phyloP scores from a whole-genome alignment of 2,329 filamentous ascomycete genomes.

The Fusarium euwallaceae region DNA sequence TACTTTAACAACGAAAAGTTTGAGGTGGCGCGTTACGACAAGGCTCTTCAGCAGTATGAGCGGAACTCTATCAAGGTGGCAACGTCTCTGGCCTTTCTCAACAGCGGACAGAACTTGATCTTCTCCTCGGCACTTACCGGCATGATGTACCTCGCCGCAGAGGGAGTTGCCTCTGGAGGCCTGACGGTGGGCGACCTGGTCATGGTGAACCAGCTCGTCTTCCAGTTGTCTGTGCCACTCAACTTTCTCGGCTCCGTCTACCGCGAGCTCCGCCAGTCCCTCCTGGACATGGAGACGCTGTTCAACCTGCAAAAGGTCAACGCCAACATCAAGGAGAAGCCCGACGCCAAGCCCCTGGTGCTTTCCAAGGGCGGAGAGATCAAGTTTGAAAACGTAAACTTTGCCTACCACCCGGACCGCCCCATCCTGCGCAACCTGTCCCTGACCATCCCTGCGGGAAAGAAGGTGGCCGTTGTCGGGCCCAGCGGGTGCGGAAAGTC shows the following conservation, averaged over 20 bases:
- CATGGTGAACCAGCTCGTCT: constrained; percentile 99
- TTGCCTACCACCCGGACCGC: constrained; percentile 89
- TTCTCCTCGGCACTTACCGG: constrained; percentile 93
- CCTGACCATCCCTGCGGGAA: constrained; percentile 92
- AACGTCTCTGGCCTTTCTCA: constrained; percentile 91
- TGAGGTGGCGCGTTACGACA: constrained; percentile 91
- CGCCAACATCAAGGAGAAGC: constrained; percentile 82
- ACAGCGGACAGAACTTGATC: constrained; percentile 96
- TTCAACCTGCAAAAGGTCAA: constrained; percentile 99
- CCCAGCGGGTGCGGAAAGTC: constrained; percentile 97
- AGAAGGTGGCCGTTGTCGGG: constrained; percentile 96
- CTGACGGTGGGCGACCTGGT: constrained; percentile 96
- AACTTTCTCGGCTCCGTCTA: constrained; percentile 99
- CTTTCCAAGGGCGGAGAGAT: constrained; percentile 88
- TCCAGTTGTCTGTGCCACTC: constrained; percentile 94
- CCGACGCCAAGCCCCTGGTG: constrained; percentile 78
- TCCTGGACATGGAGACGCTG: constrained; percentile 98
- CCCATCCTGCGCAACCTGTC: constrained; percentile 88
- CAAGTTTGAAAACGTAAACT: constrained; percentile 92
- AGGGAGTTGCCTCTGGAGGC: constrained; percentile 84
- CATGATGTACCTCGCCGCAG: constrained; percentile 98
- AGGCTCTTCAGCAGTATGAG: constrained; percentile 87
- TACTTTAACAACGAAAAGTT: constrained; percentile 99
- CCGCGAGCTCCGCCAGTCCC: constrained; percentile 91
- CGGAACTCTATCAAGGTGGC: constrained; percentile 96